A percentile compares a stretch with the other conserved stretches of the same genome.
These are phyloP conservation scores for Liquidambar formosana DNA, from an alignment of 164 flowering plant species.

Conservation along the genomic window DNA sequence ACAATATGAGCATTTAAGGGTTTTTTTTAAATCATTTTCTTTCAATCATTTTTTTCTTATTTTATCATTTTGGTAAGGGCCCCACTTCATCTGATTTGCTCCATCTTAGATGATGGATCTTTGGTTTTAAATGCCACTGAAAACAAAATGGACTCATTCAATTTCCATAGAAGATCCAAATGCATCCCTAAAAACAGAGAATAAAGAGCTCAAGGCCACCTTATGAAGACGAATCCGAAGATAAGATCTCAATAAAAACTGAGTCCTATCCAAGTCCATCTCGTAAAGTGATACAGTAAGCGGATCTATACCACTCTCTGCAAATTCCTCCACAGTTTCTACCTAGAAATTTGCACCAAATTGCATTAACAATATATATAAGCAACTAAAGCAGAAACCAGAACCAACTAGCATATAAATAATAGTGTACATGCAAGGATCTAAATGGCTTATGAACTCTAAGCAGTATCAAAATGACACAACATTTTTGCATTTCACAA, in stretches of 20 bases:
- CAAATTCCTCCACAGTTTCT: constrained; percentile 66
- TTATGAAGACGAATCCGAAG: constrained; percentile 82
- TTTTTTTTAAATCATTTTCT: not conserved
- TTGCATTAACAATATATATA: not conserved
- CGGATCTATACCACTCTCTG: constrained; percentile 56
- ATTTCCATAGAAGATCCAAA: not conserved
- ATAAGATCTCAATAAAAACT: constrained; percentile 82
- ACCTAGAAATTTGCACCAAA: constrained; percentile 45
- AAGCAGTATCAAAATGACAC: not conserved
- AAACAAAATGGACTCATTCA: not conserved
- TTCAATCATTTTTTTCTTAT: no score
- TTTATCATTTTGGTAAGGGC: no score
- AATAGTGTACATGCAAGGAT: not conserved
- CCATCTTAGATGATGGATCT: not conserved
- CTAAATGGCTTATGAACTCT: not conserved
- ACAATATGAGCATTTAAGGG: not conserved
- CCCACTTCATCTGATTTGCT: not conserved
- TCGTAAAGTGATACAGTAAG: constrained; percentile 78
- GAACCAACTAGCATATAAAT: no score
- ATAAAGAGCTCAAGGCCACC: constrained; percentile 36
- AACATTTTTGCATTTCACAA: not conserved
- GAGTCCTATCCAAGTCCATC: constrained; percentile 86
- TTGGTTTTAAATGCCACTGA: not conserved
- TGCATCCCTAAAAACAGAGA: not conserved
- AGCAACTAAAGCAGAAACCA: not conserved